Evolutionary conservation across 2,329 filamentous ascomycete genomes (phyloP), one percentile per base, ranked within the genome.

Genomic region (Zymoseptoria pseudotritici): DNA sequence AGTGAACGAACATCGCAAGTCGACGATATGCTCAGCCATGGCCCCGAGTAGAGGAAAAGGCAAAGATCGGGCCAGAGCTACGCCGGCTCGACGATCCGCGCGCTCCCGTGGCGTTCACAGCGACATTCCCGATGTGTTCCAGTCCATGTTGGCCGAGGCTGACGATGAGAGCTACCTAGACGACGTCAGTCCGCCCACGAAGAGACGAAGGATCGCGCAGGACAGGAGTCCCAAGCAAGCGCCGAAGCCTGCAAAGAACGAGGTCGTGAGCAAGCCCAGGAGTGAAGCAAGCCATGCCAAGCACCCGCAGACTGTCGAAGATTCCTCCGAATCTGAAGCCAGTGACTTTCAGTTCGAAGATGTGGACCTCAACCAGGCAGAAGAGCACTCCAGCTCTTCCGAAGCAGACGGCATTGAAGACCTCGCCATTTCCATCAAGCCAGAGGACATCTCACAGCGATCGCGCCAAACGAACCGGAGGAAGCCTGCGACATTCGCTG

Each of bases 321-420:
- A 66, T 51, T 71, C 69, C 10, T 70, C 69, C 9, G 68, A 68
- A 53, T 65, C 63, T 10, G 66, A 66, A 17, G 83, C 83, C 61
- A 80, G 79, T 56, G 83, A 86, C 56, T 74, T 83, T 61, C 84
- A 86, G 53, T 88, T 85, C 79, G 85, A 88, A 72, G 84, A 86
- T 63, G 78, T 86, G 53, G 78, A 80, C 58, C 70, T 82, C 19
- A 72, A 76, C n/a, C 70, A 73, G 4, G 63, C 69, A 17, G 63
- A 57, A 4, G 65, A 67, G 58, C 54, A 66, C 61, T 66, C 52
- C 4, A 58, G 60, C 60, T 55, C 56, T 55, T 31, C 69, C 58
- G 55, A 59, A 61, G 67, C 67, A 26, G 57, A 63, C 50, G 70
- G 71, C 19, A 72, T 77, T 22, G 70, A 71, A 26, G 75, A 77